Base-by-base conservation (phyloP, 768 basidiomycete species). In the Mycena rosella region DNA sequence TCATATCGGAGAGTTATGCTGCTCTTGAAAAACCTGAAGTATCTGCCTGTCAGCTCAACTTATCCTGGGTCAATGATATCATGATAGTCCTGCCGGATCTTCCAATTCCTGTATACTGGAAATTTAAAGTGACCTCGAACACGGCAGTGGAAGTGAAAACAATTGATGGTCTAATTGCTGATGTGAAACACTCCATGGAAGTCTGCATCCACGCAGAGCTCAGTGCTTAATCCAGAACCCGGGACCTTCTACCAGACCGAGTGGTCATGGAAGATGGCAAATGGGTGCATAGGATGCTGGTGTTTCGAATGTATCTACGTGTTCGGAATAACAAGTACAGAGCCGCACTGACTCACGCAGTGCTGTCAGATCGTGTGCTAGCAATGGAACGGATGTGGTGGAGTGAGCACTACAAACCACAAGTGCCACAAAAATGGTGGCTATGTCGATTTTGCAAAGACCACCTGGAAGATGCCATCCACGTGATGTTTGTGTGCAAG, bases 371-470 rank as follows among this genome's bases (percentile, higher is more conserved):
- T 10, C 60, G 53, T 32, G 34, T 38, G 5, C 60, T 61, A 5
- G 60, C 60, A 18, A 61, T 61, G 60, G 60, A 61, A 36, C n/a
- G 34, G 15, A 60, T 60, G 59, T 32, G 48, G 5, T 60, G 59
- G 59, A 10, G 15, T 11, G 60, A 61, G 26, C 7, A 38, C 4
- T 61, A 61, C 15, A 61, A 61, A 14, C 3, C 5, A 1, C 24
- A 52, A 27, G 51, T 61, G 2, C 60, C 60, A 18, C 18, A 7
- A 5, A 61, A 61, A 42, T 61, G 60, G 60, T 18, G 60, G 5
- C 24, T 61, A 3, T 61, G 60, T n/a, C 26, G 60, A 13, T 61
- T 61, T 38, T 60, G 59, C 48, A 60, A 51, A 24, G n/a, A 34
- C 29, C 59, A 60, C 24, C 24, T 60, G 17, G 59, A 60, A 29